Conservation (phyloP, 2,329 filamentous ascomycete genomes). For the Lachnellula subtilissima region DNA sequence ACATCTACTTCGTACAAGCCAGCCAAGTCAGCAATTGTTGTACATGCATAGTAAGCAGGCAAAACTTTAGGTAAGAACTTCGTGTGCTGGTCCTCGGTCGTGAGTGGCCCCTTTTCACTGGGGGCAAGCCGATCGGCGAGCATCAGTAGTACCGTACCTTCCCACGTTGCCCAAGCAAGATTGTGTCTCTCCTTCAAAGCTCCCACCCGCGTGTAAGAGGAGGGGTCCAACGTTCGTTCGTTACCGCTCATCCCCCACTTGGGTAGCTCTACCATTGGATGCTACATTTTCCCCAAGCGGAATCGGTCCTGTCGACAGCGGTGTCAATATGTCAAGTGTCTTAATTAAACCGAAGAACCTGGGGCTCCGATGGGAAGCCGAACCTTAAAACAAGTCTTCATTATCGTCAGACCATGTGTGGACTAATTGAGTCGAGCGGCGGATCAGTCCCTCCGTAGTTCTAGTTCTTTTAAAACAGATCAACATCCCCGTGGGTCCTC, state of each 20-base stretch:
- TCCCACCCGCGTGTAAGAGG: background rate
- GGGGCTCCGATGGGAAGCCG: slow-evolving; percentile 3
- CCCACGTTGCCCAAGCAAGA: background rate
- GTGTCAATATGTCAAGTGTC: slow-evolving; percentile 1
- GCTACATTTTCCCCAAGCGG: slow-evolving; percentile 12
- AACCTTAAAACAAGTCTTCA: slow-evolving; percentile 5
- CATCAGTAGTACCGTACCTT: background rate
- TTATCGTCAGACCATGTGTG: slow-evolving; percentile 8
- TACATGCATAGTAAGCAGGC: slow-evolving; percentile 15
- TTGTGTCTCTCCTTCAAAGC: background rate
- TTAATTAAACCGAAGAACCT: background rate
- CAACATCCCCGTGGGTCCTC: background rate
- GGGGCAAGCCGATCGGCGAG: slow-evolving; percentile 4
- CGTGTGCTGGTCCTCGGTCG: slow-evolving; percentile 4
- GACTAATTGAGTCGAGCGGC: slow-evolving; percentile 7
- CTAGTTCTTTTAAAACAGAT: slow-evolving; percentile 8
- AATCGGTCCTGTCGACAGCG: slow-evolving; percentile 14
- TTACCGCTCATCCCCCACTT: slow-evolving; percentile 14
- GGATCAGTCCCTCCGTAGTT: background rate
- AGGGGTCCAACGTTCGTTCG: background rate
- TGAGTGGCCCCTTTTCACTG: slow-evolving; percentile 9
- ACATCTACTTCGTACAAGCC: background rate
- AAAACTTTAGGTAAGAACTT: slow-evolving; percentile 22
- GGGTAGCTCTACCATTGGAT: slow-evolving; percentile 18
- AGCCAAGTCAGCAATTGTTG: background rate